A percentile compares a stretch with the other conserved stretches of the same genome.
Conservation (phyloP, 1,284 basidiomycete genomes). For the Ceratobasidium sp. region DNA sequence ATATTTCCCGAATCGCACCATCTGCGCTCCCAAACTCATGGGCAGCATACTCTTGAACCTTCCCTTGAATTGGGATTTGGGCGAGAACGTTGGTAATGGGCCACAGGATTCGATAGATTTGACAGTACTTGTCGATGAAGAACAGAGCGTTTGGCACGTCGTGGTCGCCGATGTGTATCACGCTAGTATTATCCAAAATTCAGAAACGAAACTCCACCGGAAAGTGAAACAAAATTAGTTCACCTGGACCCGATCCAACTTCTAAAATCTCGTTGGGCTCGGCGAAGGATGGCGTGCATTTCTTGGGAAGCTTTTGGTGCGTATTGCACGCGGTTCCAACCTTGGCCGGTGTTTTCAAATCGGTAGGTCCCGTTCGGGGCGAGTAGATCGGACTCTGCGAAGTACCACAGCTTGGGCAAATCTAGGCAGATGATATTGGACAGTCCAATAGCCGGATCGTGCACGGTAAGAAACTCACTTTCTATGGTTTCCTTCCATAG, state of each 20-base stretch:
- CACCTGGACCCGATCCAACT: slow-evolving; percentile 78
- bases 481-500: slow-evolving; percentile 86
- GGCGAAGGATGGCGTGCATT: slow-evolving; percentile 85
- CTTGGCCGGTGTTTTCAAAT: slow-evolving; percentile 84
- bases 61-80: slow-evolving; percentile 73
- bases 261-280: slow-evolving; percentile 81
- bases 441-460: neutral
- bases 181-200: slow-evolving; percentile 2
- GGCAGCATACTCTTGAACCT: slow-evolving; percentile 76
- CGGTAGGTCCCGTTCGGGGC: slow-evolving; percentile 78
- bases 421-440: slow-evolving; percentile 62
- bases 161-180: slow-evolving; percentile 66
- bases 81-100: slow-evolving; percentile 83
- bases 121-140: slow-evolving; percentile 89
- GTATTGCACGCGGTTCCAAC: slow-evolving; percentile 83
- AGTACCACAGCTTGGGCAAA: slow-evolving; percentile 86
- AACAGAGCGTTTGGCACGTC: slow-evolving; percentile 88
- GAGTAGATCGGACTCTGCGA: slow-evolving; percentile 82
- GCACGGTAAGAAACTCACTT: slow-evolving; percentile 61
- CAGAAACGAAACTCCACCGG: slow-evolving; percentile 61
- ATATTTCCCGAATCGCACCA: slow-evolving; percentile 73
- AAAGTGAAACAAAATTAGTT: slow-evolving; percentile 61
- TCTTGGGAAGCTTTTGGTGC: slow-evolving; percentile 85
- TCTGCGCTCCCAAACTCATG: slow-evolving; percentile 82
- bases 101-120: slow-evolving; percentile 86